These are phyloP conservation scores for Verruconis gallopava DNA, from an alignment of 2,329 filamentous ascomycete species.

Conservation along the genomic window DNA sequence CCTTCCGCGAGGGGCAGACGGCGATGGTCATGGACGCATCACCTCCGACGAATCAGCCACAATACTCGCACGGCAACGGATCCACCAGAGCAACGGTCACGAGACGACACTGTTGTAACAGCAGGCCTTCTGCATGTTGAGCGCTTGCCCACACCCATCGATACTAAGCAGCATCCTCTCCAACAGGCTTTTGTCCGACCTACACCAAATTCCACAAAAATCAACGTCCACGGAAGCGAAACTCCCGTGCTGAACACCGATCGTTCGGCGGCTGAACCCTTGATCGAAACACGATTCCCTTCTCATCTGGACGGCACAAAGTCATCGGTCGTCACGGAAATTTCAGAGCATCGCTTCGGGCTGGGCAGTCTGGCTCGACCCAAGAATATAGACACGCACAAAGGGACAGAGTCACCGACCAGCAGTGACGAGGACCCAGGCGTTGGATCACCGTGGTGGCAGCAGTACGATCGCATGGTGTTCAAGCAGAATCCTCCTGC, in stretches of 20 bases:
- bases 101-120: neutral
- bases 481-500: neutral
- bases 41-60: neutral
- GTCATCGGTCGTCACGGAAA: no score
- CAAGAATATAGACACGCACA: no score
- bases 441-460: neutral
- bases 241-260: no score
- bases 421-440: no score
- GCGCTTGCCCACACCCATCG: neutral
- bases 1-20: neutral
- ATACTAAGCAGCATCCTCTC: neutral
- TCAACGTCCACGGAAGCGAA: no score
- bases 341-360: neutral
- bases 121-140: neutral
- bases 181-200: neutral
- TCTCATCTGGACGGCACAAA: no score
- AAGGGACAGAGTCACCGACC: no score
- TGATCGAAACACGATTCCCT: no score
- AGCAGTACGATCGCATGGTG: neutral
- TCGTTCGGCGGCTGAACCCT: no score
- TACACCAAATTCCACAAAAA: no score
- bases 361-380: neutral
- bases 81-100: no score
- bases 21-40: neutral
- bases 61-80: neutral